phyloP scores from a whole-genome alignment of 306 rosid species.

The Bauhinia variegata region DNA sequence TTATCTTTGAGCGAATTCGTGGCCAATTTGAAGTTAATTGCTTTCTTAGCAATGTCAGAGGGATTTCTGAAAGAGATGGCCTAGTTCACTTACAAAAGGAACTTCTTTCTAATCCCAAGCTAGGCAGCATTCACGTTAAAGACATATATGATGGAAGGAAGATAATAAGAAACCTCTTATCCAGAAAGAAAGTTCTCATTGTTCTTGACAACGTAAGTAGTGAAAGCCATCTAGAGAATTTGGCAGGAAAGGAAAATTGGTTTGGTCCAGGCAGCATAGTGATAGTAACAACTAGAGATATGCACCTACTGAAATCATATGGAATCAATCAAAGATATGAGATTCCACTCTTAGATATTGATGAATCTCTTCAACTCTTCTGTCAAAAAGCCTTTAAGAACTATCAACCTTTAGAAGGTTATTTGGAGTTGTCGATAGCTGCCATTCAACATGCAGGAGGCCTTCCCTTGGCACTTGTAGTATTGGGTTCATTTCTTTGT shows the following conservation, averaged over 20 bases:
- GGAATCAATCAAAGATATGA: not conserved
- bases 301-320: not conserved
- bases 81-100: constrained; percentile 21
- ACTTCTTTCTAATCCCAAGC: not conserved
- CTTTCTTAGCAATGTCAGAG: constrained; percentile 21
- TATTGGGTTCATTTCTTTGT: constrained; percentile 25
- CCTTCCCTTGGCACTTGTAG: constrained; percentile 39
- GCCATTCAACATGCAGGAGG: constrained; percentile 23
- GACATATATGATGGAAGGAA: not conserved
- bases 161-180: not conserved
- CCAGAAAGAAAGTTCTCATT: not conserved
- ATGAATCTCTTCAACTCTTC: constrained; percentile 33
- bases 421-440: not conserved
- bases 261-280: constrained; percentile 5
- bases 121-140: not conserved
- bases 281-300: constrained; percentile 17
- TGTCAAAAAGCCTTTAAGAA: constrained; percentile 12
- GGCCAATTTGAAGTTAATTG: constrained; percentile 29
- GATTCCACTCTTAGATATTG: not conserved
- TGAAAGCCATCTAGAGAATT: not conserved
- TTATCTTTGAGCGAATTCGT: constrained; percentile 2
- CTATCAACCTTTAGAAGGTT: not conserved
- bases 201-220: constrained; percentile 12
- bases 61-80: constrained; percentile 12
- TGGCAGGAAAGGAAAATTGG: not conserved